A percentile compares a stretch with the other conserved stretches of the same genome.
These are phyloP conservation scores for Paecilomyces variotii DNA, from an alignment of 2,329 filamentous ascomycete genomes.

Conservation along the genomic window DNA sequence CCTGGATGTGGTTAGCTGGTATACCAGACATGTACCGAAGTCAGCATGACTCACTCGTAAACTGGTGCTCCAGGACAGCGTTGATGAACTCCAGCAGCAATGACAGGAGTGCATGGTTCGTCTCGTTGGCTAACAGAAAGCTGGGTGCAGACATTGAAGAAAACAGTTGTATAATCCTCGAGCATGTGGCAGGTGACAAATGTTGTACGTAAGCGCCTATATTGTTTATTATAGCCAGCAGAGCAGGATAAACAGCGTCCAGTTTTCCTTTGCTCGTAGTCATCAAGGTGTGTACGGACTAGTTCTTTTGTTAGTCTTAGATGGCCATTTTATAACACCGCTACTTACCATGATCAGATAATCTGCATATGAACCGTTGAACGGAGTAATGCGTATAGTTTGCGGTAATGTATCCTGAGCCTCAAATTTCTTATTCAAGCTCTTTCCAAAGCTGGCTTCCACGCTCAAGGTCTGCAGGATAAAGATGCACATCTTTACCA, in stretches of 20 bases:
- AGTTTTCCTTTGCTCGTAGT: conserved; percentile 85
- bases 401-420: conserved; percentile 79
- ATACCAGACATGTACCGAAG: background rate
- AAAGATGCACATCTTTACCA: conserved; percentile 97
- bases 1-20: conserved; percentile 40
- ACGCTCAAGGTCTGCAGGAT: conserved; percentile 90
- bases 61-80: conserved; percentile 82
- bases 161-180: conserved; percentile 80
- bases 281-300: conserved; percentile 89
- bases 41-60: conserved; percentile 50
- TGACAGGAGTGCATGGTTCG: conserved; percentile 71
- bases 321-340: background rate
- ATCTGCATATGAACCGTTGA: conserved; percentile 85
- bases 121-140: conserved; percentile 86
- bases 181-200: conserved; percentile 64
- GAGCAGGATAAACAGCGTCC: conserved; percentile 82
- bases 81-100: conserved; percentile 85
- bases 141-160: conserved; percentile 87
- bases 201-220: conserved; percentile 76
- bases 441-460: conserved; percentile 81
- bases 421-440: conserved; percentile 81
- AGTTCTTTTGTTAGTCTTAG: conserved; percentile 15
- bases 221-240: conserved; percentile 90
- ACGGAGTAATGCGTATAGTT: conserved; percentile 72
- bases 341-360: conserved; percentile 70